phyloP scores from a whole-genome alignment of 352 stramenopile species.

The Pythium sp. region DNA sequence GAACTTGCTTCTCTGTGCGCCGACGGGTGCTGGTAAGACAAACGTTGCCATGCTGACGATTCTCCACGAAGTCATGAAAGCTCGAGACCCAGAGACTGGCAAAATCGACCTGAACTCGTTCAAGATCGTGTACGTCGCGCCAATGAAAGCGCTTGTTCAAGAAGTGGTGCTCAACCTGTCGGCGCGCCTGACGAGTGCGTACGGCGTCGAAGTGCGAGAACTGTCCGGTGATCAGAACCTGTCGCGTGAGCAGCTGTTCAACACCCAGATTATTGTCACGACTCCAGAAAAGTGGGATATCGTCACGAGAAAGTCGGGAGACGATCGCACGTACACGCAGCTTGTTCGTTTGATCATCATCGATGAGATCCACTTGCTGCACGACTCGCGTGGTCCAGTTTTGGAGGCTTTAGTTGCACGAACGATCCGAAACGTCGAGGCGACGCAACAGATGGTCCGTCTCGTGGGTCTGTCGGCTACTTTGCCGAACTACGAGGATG shows the following conservation, averaged over 20 bases:
- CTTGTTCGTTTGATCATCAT: conserved; percentile 99
- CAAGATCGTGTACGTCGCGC: conserved; percentile 99
- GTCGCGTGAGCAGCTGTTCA: conserved; percentile 95
- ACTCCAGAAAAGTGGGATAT: conserved; percentile 99
- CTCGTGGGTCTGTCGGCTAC: conserved; percentile 98
- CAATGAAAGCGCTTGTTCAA: conserved; percentile 99
- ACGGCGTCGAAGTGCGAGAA: conserved; percentile 96
- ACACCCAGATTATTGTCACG: conserved; percentile 99
- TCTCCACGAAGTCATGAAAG: conserved; percentile 97
- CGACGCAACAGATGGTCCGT: conserved; percentile 95
- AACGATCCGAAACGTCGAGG: conserved; percentile 98
- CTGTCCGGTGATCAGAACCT: conserved; percentile 98
- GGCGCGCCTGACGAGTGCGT: conserved; percentile 89
- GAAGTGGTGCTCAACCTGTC: conserved; percentile 98
- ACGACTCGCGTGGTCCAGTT: conserved; percentile 98
- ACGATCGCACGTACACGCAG: conserved; percentile 97
- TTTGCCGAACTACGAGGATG: conserved; percentile 99
- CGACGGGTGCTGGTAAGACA: conserved; percentile 99
- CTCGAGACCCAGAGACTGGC: conserved; percentile 66
- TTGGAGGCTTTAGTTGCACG: conserved; percentile 97
- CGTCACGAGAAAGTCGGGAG: conserved; percentile 98
- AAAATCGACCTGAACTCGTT: conserved; percentile 95
- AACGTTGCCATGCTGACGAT: conserved; percentile 99
- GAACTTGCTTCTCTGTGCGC: conserved; percentile 98
- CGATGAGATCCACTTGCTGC: conserved; percentile 99